Evolutionary conservation across 768 basidiomycete genomes (phyloP), one percentile per base, ranked within the genome.

Genomic region (Calocera cornea): DNA sequence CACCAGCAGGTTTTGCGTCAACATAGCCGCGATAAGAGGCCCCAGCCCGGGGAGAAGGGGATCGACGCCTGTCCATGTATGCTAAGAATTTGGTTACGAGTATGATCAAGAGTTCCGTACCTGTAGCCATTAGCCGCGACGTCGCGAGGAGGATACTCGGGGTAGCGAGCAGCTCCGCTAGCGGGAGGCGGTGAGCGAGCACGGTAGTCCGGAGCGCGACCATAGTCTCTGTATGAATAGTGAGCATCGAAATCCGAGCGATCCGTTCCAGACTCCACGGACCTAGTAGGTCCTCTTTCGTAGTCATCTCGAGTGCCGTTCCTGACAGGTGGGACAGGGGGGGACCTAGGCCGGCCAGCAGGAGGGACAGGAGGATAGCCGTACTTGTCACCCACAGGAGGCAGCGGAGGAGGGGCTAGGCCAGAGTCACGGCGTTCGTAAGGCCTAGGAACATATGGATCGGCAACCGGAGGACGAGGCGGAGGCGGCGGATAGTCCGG

Each of bases 231-330:
- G 69, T 38, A 70, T 50, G 70, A 47, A 27, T 12, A n/a, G n/a
- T 34, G 34, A 40, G 65, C 41, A 66, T 66, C 44, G 7, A 47
- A 29, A 64, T 41, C 34, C 44, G 19, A 47, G 24, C 24, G 16
- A 3, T 19, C 44, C 8, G 19, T 19, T 47, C 44, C 44, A 47
- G 19, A 24, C 24, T 47, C 44, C 44, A 34, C 65, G 44, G 79
- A 88, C 86, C 87, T 70, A 27, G 64, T 74, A 22, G 82, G 78
- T 65, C 81, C 81, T 72, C 86, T 80, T 36, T 89, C 87, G 70
- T 82, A 85, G 27, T 89, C 87, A 41, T 89, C 87, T 66, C 86
- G 79, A n/a, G 67, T 33, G 29, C 63, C 67, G 31, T 16, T 60
- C 54, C 54, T 60, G 5, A 33, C 54, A 22, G 86, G 83, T 14